Evolutionary conservation across 1,284 basidiomycete species (phyloP), one percentile per base, ranked within the genome.

Genomic region (Laetiporus sulphureus): DNA sequence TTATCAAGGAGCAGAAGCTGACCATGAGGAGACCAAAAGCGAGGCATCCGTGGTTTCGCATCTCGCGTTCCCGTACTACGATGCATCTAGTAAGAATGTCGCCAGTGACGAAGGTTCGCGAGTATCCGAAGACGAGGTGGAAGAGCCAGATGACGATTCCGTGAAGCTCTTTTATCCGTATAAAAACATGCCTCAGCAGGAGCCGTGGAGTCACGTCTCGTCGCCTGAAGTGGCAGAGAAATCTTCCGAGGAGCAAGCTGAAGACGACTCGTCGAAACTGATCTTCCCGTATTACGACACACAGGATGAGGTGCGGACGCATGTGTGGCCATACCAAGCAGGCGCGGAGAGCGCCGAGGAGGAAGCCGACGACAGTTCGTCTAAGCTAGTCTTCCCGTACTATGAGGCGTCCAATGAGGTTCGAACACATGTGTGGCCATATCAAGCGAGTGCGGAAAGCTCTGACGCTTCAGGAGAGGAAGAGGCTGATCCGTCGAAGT

Each of bases 211-310:
- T 29, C 27, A 29, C n/a, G 27, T 29, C n/a, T 33, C 11, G 16
- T 12, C n/a, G n/a, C n/a, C n/a, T n/a, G n/a, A n/a, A n/a, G n/a
- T n/a, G n/a, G n/a, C n/a, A n/a, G n/a, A n/a, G n/a, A n/a, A n/a
- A n/a, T n/a, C n/a, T n/a, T n/a, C n/a, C n/a, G n/a, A n/a, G n/a
- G n/a, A n/a, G n/a, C n/a, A n/a, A n/a, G n/a, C n/a, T n/a, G n/a
- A n/a, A n/a, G n/a, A n/a, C n/a, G n/a, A n/a, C 2, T 35, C 47
- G 11, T 48, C 40, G 23, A 36, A 31, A 18, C 37, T 46, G 24
- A 43, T 45, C 11, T 55, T 52, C 42, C 53, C 58, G 11, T 59
- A 57, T 47, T 57, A 55, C 36, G 40, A 49, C 24, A 49, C 54
- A 2, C 33, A 36, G 10, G 31, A 36, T 33, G 23, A 27, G 13